A percentile compares a stretch with the other conserved stretches of the same genome.
Evolutionary conservation across 768 basidiomycete species (phyloP).

Genomic region (Boletus barrowsii): DNA sequence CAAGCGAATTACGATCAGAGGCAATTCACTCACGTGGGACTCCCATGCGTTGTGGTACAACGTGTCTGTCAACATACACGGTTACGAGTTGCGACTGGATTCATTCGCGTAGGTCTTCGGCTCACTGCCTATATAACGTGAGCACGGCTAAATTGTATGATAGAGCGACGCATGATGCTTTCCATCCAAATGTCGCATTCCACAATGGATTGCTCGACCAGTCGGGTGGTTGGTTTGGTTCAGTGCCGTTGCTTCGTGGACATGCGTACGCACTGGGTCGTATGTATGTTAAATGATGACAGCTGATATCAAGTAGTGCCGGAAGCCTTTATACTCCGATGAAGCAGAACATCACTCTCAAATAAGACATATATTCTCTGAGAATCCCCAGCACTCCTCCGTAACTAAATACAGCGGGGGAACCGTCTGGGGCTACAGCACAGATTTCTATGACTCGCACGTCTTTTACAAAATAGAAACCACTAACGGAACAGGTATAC

Average conservation of each 20-base stretch:
- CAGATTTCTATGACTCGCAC: slow-evolving; percentile 9
- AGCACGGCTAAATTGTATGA: not conserved
- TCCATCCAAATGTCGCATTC: slow-evolving; percentile 13
- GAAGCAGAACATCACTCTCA: not conserved
- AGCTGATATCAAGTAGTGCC: not conserved
- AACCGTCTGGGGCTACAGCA: slow-evolving; percentile 12
- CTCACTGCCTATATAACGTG: too few relatives aligned
- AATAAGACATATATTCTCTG: slow-evolving; percentile 4
- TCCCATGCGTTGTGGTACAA: slow-evolving; percentile 12
- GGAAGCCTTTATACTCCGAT: slow-evolving; percentile 8
- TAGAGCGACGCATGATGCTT: slow-evolving; percentile 9
- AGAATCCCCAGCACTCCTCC: too few relatives aligned
- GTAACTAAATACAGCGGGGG: not conserved
- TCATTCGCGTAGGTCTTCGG: slow-evolving; percentile 10
- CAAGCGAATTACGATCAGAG: slow-evolving; percentile 9
- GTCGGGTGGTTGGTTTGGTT: slow-evolving; percentile 9
- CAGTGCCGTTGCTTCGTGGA: slow-evolving; percentile 11
- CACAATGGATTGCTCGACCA: slow-evolving; percentile 12
- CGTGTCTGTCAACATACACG: slow-evolving; percentile 3
- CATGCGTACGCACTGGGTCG: slow-evolving; percentile 7
- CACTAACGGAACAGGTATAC: slow-evolving; percentile 7
- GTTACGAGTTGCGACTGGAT: slow-evolving; percentile 7
- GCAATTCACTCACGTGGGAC: slow-evolving; percentile 12
- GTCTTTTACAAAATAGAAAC: slow-evolving; percentile 14
- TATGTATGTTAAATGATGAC: too few relatives aligned